Evolutionary conservation across 441 rosid genomes (phyloP), one percentile per base, ranked within the genome.

Genomic region (Populus hybrid): DNA sequence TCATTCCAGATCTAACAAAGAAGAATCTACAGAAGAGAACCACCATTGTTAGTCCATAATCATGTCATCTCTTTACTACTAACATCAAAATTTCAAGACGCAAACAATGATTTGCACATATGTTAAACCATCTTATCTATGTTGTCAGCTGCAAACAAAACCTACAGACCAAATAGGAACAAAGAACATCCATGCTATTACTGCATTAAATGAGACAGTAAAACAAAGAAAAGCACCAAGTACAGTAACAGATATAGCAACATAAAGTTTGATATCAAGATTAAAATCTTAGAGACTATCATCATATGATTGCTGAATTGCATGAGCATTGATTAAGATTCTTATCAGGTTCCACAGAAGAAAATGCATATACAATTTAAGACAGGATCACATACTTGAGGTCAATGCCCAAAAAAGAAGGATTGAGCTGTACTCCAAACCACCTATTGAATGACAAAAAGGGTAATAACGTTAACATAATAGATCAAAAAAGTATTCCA

Each of bases 1-100:
- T 92, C 98, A 95, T 95, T 79, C 99, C 99, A 45, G 98, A 97
- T 90, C 96, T 89, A 63, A 95, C 99, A 84, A 92, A 93, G 91
- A 93, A 91, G 88, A 95, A 93, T 82, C 98, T 93, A 79, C 76
- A 77, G 77, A 81, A 68, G 74, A 81, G 50, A 81, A 76, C 36
- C 56, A 61, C 64, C 76, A 28, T 73, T 67, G 42, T 84, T 68
- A 82, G 68, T 69, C 33, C 64, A 79, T 35, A 68, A 35, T 69
- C 75, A n/a, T 68, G 6, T 9, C 28, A 69, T 65, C 70, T 71
- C 69, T 36, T 72, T 66, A 65, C 24, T 65, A 56, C 4, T 40
- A 40, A 10, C 50, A 40, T 40, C 12, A 40, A 10, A 40, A 40
- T 40, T 56, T 42, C 45, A 3, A 40, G 2, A 16, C 4, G 1